Evolutionary conservation across 768 basidiomycete genomes (phyloP).

Genomic region (Crepidotus variabilis): DNA sequence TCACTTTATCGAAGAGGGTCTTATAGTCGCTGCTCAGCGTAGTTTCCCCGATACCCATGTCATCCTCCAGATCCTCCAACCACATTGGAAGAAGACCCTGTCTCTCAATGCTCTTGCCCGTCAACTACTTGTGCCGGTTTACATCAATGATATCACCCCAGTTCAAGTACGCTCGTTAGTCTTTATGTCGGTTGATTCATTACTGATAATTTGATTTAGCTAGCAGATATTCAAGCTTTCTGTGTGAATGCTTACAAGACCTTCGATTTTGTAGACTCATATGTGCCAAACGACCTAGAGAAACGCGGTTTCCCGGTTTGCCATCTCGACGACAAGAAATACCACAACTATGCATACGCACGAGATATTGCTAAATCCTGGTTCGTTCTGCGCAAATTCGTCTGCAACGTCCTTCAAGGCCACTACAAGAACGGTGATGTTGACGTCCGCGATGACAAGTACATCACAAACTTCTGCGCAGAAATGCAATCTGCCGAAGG

Average conservation of each 20-base stretch:
- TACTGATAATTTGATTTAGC: too few relatives aligned
- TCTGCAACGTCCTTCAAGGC: constrained; percentile 13
- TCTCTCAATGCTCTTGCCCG: constrained; percentile 25
- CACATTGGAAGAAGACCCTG: constrained; percentile 26
- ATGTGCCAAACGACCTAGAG: constrained; percentile 23
- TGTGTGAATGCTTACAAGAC: constrained; percentile 16
- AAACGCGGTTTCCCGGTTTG: constrained; percentile 26
- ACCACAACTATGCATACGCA: constrained; percentile 27
- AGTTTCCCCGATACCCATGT: constrained; percentile 18
- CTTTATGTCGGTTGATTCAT: too few relatives aligned
- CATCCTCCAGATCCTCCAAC: constrained; percentile 23
- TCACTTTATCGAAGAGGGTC: constrained; percentile 27
- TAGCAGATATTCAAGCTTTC: constrained; percentile 12
- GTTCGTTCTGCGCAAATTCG: constrained; percentile 23
- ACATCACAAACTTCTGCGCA: constrained; percentile 16
- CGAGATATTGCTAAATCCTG: constrained; percentile 22
- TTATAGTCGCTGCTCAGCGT: constrained; percentile 27
- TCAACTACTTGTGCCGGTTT: constrained; percentile 20
- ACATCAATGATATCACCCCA: constrained; percentile 17
- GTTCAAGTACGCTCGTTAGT: neutral
- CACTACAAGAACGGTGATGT: constrained; percentile 17
- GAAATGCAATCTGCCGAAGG: constrained; percentile 20
- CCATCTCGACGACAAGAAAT: constrained; percentile 19
- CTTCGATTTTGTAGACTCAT: constrained; percentile 22
- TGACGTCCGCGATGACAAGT: constrained; percentile 16